These are phyloP conservation scores for Schwanniomyces sp. DNA, from an alignment of 805 yeast species.

Conservation along the genomic window DNA sequence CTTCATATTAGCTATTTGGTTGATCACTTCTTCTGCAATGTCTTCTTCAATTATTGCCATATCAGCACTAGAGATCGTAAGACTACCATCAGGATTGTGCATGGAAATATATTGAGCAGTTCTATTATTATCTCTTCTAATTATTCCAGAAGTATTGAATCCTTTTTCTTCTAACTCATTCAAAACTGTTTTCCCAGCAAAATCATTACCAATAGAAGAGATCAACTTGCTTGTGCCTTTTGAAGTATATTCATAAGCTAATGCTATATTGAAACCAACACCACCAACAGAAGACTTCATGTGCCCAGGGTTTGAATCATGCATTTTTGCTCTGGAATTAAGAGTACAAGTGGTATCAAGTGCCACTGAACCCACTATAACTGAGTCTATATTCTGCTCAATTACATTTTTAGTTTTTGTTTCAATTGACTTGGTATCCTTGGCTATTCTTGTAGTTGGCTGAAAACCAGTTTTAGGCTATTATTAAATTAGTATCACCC, in stretches of 20 bases:
- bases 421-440: not conserved
- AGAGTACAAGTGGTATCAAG: constrained; percentile 66
- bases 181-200: constrained; percentile 45
- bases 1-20: constrained; percentile 35
- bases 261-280: constrained; percentile 76
- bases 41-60: constrained; percentile 65
- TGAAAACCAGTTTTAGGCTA: constrained; percentile 3
- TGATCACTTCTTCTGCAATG: constrained; percentile 40
- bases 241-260: constrained; percentile 49
- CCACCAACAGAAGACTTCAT: constrained; percentile 69
- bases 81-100: constrained; percentile 60
- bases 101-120: constrained; percentile 78
- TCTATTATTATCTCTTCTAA: constrained; percentile 7
- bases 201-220: constrained; percentile 62
- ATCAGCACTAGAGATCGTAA: constrained; percentile 79
- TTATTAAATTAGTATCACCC: constrained; percentile 2
- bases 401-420: not conserved
- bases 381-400: constrained; percentile 18
- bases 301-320: constrained; percentile 75
- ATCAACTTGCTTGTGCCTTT: constrained; percentile 41
- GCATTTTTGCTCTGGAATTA: constrained; percentile 19
- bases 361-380: constrained; percentile 75
- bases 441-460: constrained; percentile 3
- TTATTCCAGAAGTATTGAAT: constrained; percentile 42
- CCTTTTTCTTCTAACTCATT: constrained; percentile 21